Conservation (phyloP, 2,329 filamentous ascomycete species). For the Penicillium brasilianum region DNA sequence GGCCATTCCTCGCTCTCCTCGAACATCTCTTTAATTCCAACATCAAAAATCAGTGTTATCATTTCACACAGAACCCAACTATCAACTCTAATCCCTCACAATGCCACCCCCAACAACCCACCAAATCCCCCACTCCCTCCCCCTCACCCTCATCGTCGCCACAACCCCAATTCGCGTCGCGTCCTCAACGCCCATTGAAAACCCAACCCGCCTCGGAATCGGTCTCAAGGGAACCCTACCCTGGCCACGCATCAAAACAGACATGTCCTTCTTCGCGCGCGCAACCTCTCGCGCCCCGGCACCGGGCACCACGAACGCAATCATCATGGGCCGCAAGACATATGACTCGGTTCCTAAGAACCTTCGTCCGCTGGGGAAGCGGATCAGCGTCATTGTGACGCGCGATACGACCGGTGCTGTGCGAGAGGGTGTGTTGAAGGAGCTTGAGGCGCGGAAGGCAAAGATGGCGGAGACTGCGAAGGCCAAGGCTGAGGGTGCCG, state of each 20-base stretch:
- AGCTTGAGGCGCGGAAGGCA: slow-evolving; percentile 39
- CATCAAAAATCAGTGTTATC: too few species aligned
- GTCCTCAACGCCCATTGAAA: slow-evolving; percentile 59
- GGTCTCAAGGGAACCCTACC: slow-evolving; percentile 78
- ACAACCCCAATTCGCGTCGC: slow-evolving; percentile 67
- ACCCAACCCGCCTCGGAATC: slow-evolving; percentile 85
- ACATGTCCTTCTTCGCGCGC: slow-evolving; percentile 94
- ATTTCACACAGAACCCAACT: background rate
- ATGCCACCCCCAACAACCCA: slow-evolving; percentile 31
- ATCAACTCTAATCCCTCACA: slow-evolving; percentile 11
- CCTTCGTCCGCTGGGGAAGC: slow-evolving; percentile 78
- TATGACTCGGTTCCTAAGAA: slow-evolving; percentile 85
- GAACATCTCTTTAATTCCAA: background rate
- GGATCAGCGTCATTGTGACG: slow-evolving; percentile 83
- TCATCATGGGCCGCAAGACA: slow-evolving; percentile 97
- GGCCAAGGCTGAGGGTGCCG: slow-evolving; percentile 15
- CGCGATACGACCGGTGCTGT: slow-evolving; percentile 42
- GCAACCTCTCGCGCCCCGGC: slow-evolving; percentile 70
- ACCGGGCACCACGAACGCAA: slow-evolving; percentile 63
- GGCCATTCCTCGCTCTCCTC: background rate
- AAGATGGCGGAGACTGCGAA: slow-evolving; percentile 31
- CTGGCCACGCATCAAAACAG: slow-evolving; percentile 85
- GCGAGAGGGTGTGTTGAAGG: slow-evolving; percentile 38
- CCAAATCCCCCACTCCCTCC: slow-evolving; percentile 39
- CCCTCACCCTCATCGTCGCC: slow-evolving; percentile 89